Evolutionary conservation across 495 filamentous ascomycete species (phyloP).

Genomic region (Podospora didyma): DNA sequence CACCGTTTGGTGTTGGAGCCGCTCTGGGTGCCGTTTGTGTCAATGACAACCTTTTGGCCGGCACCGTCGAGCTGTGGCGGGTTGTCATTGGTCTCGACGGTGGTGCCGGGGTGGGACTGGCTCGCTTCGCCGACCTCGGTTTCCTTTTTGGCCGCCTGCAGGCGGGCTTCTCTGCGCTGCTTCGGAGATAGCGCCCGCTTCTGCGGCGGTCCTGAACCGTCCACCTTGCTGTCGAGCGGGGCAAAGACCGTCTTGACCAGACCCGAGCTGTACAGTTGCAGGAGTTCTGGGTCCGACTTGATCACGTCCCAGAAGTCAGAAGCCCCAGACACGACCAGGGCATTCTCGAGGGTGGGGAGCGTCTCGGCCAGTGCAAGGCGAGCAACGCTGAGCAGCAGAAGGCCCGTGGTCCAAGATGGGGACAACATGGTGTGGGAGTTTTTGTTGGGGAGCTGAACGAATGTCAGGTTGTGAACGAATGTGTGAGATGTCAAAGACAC

Average conservation of each 20-base stretch:
- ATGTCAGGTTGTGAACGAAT: not conserved
- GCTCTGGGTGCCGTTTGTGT: not conserved
- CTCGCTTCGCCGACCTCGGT: slow-evolving; percentile 1
- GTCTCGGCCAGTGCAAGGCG: not conserved
- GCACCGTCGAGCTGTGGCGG: slow-evolving; percentile 1
- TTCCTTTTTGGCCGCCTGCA: not conserved
- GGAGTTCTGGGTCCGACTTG: slow-evolving; percentile 21
- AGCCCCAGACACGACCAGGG: slow-evolving; percentile 20
- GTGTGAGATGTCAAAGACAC: not conserved
- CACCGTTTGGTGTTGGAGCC: not conserved
- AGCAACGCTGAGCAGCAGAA: not conserved
- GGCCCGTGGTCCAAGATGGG: not conserved
- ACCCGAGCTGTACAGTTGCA: slow-evolving; percentile 22
- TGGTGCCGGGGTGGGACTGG: slow-evolving; percentile 1
- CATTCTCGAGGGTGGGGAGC: not conserved
- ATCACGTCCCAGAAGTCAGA: slow-evolving; percentile 28
- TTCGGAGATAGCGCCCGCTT: slow-evolving; percentile 1
- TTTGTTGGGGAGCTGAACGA: not conserved
- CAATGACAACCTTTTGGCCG: slow-evolving; percentile 2
- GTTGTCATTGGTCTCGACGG: slow-evolving; percentile 5
- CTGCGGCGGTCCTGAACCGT: not conserved
- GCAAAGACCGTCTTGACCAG: slow-evolving; percentile 31
- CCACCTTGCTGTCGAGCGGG: slow-evolving; percentile 14
- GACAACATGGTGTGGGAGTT: not conserved
- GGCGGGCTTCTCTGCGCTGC: not conserved